phyloP scores from a whole-genome alignment of 108 stramenopile genomes.

The Cyclotella baltica region DNA sequence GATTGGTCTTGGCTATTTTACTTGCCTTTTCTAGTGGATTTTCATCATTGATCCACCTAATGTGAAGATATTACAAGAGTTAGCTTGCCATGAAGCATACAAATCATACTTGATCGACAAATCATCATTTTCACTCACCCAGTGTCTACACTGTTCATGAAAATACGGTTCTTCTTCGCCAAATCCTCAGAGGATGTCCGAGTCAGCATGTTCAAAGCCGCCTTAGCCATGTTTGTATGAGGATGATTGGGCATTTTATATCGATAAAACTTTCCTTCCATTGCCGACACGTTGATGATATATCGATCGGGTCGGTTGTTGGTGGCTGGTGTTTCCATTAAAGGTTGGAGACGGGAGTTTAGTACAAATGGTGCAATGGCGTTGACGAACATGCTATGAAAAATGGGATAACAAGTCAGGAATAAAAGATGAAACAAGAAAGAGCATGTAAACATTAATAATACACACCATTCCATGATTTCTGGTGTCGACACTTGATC shows the following conservation, averaged over 20 bases:
- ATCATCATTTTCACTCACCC: too few species aligned
- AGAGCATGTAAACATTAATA: too few species aligned
- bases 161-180: slow-evolving; percentile 76
- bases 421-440: too few species aligned
- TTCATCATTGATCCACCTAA: slow-evolving; percentile 90
- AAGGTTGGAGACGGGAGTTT: slow-evolving; percentile 83
- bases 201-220: slow-evolving; percentile 94
- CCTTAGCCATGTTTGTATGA: slow-evolving; percentile 95
- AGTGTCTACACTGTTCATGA: slow-evolving; percentile 93
- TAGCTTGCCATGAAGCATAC: background rate
- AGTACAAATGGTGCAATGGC: slow-evolving; percentile 92
- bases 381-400: slow-evolving; percentile 78
- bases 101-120: background rate
- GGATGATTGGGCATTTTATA: slow-evolving; percentile 94
- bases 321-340: slow-evolving; percentile 64
- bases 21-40: slow-evolving; percentile 86
- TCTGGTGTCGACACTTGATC: slow-evolving; percentile 90
- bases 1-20: slow-evolving; percentile 78
- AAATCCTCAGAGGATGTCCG: slow-evolving; percentile 87
- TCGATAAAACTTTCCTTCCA: slow-evolving; percentile 95
- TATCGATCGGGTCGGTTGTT: slow-evolving; percentile 69
- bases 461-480: slow-evolving; percentile 75
- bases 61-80: background rate
- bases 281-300: slow-evolving; percentile 93
- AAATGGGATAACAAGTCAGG: too few species aligned